Percentiles rank a stretch among this genome's conserved stretches.
These are phyloP conservation scores for Apiospora sp. DNA, from an alignment of 2,329 filamentous ascomycete genomes.

Conservation along the genomic window DNA sequence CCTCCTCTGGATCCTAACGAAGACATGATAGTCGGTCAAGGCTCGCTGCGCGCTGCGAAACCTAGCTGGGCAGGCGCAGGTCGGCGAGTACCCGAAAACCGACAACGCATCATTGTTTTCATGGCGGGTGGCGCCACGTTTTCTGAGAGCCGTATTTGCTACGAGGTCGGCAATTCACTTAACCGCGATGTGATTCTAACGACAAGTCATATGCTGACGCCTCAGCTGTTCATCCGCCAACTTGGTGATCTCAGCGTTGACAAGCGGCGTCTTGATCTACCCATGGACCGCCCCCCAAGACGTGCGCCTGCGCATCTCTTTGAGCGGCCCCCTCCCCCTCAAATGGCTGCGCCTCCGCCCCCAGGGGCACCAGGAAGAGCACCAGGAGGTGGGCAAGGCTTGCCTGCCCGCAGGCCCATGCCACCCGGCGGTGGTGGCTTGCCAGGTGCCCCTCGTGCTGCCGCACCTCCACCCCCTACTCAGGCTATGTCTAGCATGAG, in stretches of 20 bases:
- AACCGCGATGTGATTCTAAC: slow-evolving; percentile 86
- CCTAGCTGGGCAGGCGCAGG: slow-evolving; percentile 94
- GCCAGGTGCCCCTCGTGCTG: slow-evolving; percentile 44
- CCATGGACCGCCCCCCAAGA: slow-evolving; percentile 80
- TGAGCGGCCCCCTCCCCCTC: slow-evolving; percentile 67
- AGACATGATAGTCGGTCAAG: slow-evolving; percentile 65
- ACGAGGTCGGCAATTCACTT: slow-evolving; percentile 78
- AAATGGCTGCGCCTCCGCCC: slow-evolving; percentile 39
- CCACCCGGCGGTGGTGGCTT: slow-evolving; percentile 44
- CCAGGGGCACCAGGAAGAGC: slow-evolving; percentile 38
- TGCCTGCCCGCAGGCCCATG: slow-evolving; percentile 35
- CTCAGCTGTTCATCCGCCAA: slow-evolving; percentile 82
- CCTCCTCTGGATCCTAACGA: slow-evolving; percentile 71
- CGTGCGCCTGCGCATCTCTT: slow-evolving; percentile 87
- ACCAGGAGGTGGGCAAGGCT: slow-evolving; percentile 40
- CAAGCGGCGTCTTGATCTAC: slow-evolving; percentile 79
- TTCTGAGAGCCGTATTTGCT: slow-evolving; percentile 87
- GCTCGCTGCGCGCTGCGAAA: slow-evolving; percentile 88
- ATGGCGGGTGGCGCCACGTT: slow-evolving; percentile 96
- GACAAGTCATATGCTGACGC: slow-evolving; percentile 92
- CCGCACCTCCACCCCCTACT: slow-evolving; percentile 59
- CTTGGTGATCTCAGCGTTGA: slow-evolving; percentile 80
- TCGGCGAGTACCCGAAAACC: slow-evolving; percentile 77
- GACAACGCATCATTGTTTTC: slow-evolving; percentile 91
- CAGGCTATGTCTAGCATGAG: slow-evolving; percentile 65